Conservation (phyloP, 805 yeast genomes). For the Suhomyces prunicola region DNA sequence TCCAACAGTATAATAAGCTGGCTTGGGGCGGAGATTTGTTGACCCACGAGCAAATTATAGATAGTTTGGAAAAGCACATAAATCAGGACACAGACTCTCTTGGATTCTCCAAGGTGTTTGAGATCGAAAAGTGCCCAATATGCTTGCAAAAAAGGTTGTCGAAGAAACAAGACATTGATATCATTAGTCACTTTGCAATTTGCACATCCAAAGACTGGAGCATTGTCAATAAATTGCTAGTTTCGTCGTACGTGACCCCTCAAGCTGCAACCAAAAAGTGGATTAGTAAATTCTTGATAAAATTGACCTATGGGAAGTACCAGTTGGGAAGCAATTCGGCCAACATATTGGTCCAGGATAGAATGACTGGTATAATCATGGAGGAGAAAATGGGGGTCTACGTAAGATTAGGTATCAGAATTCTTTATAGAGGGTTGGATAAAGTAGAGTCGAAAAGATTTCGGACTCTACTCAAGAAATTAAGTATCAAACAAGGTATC, state of each 20-base stretch:
- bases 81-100: conserved; percentile 9
- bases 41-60: conserved; percentile 44
- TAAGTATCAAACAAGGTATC: conserved; percentile 77
- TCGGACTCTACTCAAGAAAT: conserved; percentile 54
- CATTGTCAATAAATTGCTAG: conserved; percentile 58
- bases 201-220: conserved; percentile 81
- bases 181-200: conserved; percentile 82
- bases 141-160: conserved; percentile 62
- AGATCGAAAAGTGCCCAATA: conserved; percentile 72
- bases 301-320: conserved; percentile 84
- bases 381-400: conserved; percentile 92
- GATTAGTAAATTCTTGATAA: conserved; percentile 80
- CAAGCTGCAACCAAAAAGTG: conserved; percentile 83
- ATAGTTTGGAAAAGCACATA: conserved; percentile 44
- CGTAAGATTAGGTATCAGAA: conserved; percentile 81
- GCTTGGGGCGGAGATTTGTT: conserved; percentile 55
- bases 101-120: conserved; percentile 45
- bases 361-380: conserved; percentile 80
- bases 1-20: conserved; percentile 42
- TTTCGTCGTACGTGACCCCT: conserved; percentile 71
- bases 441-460: conserved; percentile 58
- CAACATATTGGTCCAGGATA: conserved; percentile 88
- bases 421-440: conserved; percentile 73
- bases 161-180: conserved; percentile 57
- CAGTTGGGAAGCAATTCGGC: conserved; percentile 84